Percentiles rank a stretch among this genome's conserved stretches.
Evolutionary conservation across 129 eudicot species (phyloP).

Genomic region (Heracleum sosnowskyi): DNA sequence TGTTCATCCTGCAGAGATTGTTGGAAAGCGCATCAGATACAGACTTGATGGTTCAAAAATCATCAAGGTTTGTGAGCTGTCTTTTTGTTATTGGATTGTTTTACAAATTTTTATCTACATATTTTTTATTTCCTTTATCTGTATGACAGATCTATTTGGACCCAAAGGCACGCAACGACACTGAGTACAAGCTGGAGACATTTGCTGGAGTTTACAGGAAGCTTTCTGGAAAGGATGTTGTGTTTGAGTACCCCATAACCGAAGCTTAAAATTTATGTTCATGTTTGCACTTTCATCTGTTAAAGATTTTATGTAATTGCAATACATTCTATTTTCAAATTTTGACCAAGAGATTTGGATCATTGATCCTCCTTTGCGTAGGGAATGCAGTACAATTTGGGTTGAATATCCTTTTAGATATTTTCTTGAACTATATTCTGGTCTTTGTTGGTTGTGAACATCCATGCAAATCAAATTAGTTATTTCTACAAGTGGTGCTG

Average conservation of each 20-base stretch:
- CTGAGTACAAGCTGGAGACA: slow-evolving; percentile 78
- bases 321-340: slow-evolving; percentile 14
- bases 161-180: slow-evolving; percentile 67
- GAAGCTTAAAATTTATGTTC: slow-evolving; percentile 31
- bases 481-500: neutral
- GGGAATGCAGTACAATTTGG: slow-evolving; percentile 13
- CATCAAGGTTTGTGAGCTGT: slow-evolving; percentile 39
- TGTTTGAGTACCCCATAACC: slow-evolving; percentile 52
- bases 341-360: slow-evolving; percentile 19
- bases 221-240: slow-evolving; percentile 76
- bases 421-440: neutral
- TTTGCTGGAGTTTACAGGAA: slow-evolving; percentile 68
- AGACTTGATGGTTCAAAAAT: slow-evolving; percentile 61
- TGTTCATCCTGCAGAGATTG: slow-evolving; percentile 73
- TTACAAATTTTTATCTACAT: neutral
- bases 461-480: neutral
- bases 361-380: slow-evolving; percentile 9
- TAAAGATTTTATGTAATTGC: slow-evolving; percentile 17
- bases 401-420: neutral
- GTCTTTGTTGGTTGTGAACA: neutral
- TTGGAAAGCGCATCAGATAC: slow-evolving; percentile 67
- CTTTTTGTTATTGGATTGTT: neutral
- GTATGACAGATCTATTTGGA: slow-evolving; percentile 53
- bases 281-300: neutral
- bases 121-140: neutral